phyloP scores from a whole-genome alignment of 2,329 filamentous ascomycete genomes.

The Neopestalotiopsis sp. region DNA sequence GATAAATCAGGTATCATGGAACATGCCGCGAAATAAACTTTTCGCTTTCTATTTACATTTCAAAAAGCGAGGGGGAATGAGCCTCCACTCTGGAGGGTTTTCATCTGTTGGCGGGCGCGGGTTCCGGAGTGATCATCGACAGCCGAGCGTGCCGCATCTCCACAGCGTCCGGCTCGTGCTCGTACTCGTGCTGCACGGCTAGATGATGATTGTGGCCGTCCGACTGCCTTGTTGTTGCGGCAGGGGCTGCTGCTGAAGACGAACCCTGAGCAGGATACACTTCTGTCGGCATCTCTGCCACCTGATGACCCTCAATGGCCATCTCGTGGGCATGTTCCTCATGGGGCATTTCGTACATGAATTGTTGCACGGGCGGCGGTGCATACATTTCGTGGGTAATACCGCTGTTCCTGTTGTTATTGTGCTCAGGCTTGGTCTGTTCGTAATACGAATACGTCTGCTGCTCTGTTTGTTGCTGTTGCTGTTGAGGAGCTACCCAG shows the following conservation, averaged over 20 bases:
- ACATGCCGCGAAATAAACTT: background rate
- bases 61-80: background rate
- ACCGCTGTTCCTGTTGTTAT: too few relatives aligned
- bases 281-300: background rate
- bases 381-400: background rate
- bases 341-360: background rate
- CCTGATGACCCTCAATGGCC: background rate
- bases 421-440: background rate
- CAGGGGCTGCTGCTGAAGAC: too few relatives aligned
- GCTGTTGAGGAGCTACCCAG: background rate
- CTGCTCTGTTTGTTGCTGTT: background rate
- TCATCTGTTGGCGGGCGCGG: background rate
- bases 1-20: background rate
- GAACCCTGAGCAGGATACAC: background rate
- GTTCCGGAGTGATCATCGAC: background rate
- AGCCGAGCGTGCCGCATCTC: background rate
- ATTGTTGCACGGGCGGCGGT: background rate
- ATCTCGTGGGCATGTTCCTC: conserved; percentile 6
- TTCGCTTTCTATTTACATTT: background rate
- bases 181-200: background rate
- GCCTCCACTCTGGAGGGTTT: background rate
- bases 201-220: background rate
- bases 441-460: background rate
- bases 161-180: background rate
- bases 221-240: background rate